Evolutionary conservation across 73 alveolate genomes (phyloP), one percentile per base, ranked within the genome.

Genomic region (Tetrahymena thermophila): DNA sequence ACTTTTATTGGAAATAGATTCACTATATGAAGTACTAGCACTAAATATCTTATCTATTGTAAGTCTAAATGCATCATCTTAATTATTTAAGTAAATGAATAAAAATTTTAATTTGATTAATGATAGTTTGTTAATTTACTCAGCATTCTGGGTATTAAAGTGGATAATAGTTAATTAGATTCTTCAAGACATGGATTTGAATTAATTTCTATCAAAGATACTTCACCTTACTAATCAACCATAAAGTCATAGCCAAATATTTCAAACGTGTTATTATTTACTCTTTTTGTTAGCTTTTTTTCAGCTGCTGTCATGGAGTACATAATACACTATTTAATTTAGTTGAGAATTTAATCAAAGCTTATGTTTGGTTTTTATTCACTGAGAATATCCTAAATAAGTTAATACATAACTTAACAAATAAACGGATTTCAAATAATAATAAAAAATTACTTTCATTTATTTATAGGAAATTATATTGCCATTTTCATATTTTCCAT

Each of bases 401-500:
- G 15, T 97, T 95, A 35, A 94, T 58, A 17, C 43, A 55, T 43
- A 95, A 97, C 23, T 97, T 93, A 43, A 98, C 85, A 58, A 96
- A 94, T 19, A 19, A 4, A 31, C 11, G 4, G 11, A 28, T 56
- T 56, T 14, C 23, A 25, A 71, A 15, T 4, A 71, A 19, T 0
- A 4, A 4, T n/a, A 19, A 31, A 19, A 4, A 71, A 71, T 71
- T 71, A 71, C 89, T 31, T n/a, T 71, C 89, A 71, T 71, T 71
- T 71, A 71, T 71, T 71, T 71, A 25, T 71, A 71, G 13, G 89
- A 71, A 13, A 71, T 71, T 28, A 71, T 71, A 94, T 98, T 98
- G 37, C 99, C 99, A 57, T 96, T 97, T 94, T 98, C 99, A 93
- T 94, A 97, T 85, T 96, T 96, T 6, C 99, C 99, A 95, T 98